These are phyloP conservation scores for Ophiostoma sp. DNA, from an alignment of 2,329 filamentous ascomycete genomes.

Conservation along the genomic window DNA sequence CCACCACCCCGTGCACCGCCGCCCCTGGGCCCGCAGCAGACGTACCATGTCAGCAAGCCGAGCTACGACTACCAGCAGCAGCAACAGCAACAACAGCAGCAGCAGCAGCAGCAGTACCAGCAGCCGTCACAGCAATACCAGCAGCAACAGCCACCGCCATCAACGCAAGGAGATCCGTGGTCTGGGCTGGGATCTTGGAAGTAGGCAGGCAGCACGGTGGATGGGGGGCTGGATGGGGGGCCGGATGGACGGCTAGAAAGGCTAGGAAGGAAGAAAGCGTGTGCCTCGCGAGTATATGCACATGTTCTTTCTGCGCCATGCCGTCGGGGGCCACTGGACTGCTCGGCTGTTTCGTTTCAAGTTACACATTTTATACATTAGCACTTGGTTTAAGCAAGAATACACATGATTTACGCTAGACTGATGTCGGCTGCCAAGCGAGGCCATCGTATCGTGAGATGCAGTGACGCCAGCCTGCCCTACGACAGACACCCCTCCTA, in stretches of 20 bases:
- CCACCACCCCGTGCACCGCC: constrained; percentile 59
- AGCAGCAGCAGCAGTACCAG: constrained; percentile 35
- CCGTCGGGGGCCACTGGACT: not conserved
- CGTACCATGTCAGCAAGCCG: constrained; percentile 45
- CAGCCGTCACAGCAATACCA: constrained; percentile 34
- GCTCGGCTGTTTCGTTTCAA: not conserved
- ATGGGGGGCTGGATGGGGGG: too few relatives aligned
- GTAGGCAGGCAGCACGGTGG: constrained; percentile 27
- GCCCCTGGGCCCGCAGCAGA: constrained; percentile 57
- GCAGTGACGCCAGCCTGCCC: too few relatives aligned
- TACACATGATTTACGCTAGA: not conserved
- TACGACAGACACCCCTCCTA: too few relatives aligned
- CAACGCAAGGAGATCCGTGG: constrained; percentile 44
- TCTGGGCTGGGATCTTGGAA: constrained; percentile 50
- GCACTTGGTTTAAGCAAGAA: not conserved
- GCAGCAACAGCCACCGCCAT: constrained; percentile 38
- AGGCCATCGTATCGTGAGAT: too few relatives aligned
- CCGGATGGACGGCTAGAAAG: too few relatives aligned
- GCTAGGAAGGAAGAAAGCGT: too few relatives aligned
- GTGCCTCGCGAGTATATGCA: too few relatives aligned
- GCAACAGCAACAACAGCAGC: constrained; percentile 38
- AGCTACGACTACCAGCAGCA: constrained; percentile 34
- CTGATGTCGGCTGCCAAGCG: too few relatives aligned
- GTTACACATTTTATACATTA: constrained; percentile 4
- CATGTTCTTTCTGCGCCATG: not conserved